Base-by-base conservation (phyloP, 1,284 basidiomycete genomes). In the Coniferiporia sulphurascens region DNA sequence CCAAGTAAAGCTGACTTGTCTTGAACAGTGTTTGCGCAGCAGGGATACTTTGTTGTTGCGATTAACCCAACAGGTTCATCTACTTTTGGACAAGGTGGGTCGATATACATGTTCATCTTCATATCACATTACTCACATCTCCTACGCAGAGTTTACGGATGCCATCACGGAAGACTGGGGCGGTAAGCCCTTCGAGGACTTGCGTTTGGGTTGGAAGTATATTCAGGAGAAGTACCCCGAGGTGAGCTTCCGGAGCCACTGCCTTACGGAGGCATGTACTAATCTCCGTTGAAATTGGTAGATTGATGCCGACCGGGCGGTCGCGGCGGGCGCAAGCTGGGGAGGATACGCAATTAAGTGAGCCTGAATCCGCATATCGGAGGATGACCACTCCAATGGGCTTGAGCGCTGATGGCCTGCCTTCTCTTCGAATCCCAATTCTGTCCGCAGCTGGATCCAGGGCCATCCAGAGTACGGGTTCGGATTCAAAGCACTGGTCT, bases 11-110 rank as follows among this genome's bases (percentile, higher is more conserved):
- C 36, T 35, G 55, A 60, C 36, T 9, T 43, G 19, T 15, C 43
- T 27, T 55, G 19, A 21, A 10, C 52, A 88, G 86, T 89, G 6
- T 91, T 91, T 65, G 81, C 88, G 7, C 84, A 84, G 66, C 90
- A 92, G 68, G 92, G 93, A 0, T 96, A 95, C 71, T 86, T 95
- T 65, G 82, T 85, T 13, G 78, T 95, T 34, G 80, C 87, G 19
- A 87, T 95, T 65, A 97, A 97, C 69, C 92, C 93, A 1, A 93
- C 93, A 1, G 93, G 93, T 5, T 91, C 87, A 48, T 94, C 92
- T 1, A 86, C 89, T 0, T 95, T 93, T 65, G 93, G 93, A 1
- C 93, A 93, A 81, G 79, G 87, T 86, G 65, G 45, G 7, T 19
- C 55, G 38, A 41, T 41, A 3, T 41, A 6, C 43, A 13, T 27